Percentiles rank a stretch among this genome's conserved stretches.
Conservation (phyloP, 2,329 filamentous ascomycete species). For the Camptophora hylomeconis region DNA sequence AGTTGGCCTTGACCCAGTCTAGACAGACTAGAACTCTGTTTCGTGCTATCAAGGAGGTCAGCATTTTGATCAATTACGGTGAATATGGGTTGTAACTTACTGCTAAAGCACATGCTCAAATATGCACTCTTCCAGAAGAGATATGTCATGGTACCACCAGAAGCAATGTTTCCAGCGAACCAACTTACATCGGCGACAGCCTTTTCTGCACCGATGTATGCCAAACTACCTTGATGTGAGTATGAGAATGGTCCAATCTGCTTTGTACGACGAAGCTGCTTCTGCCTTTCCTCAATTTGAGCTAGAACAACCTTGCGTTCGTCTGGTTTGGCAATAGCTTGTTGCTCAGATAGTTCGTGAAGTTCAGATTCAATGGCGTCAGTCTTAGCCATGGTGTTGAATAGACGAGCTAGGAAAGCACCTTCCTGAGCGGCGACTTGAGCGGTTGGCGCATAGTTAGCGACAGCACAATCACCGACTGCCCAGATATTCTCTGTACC, state of each 20-base stretch:
- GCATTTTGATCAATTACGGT: slow-evolving; percentile 4
- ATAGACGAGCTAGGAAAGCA: slow-evolving; percentile 82
- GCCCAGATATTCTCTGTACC: slow-evolving; percentile 96
- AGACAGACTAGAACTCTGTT: slow-evolving; percentile 86
- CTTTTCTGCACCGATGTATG: slow-evolving; percentile 97
- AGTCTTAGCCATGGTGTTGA: slow-evolving; percentile 98
- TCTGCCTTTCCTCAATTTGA: slow-evolving; percentile 77
- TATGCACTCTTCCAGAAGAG: slow-evolving; percentile 98
- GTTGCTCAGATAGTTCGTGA: slow-evolving; percentile 49
- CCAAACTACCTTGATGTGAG: slow-evolving; percentile 90
- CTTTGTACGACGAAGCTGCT: slow-evolving; percentile 76
- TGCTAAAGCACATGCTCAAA: slow-evolving; percentile 99
- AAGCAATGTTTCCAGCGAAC: slow-evolving; percentile 93
- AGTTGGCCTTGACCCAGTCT: slow-evolving; percentile 94
- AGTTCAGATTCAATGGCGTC: slow-evolving; percentile 69
- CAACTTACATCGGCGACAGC: slow-evolving; percentile 94
- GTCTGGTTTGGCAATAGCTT: slow-evolving; percentile 55
- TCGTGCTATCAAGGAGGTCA: slow-evolving; percentile 45
- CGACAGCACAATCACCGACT: slow-evolving; percentile 90
- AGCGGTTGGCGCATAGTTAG: slow-evolving; percentile 93
- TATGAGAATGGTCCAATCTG: slow-evolving; percentile 97
- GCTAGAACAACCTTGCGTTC: slow-evolving; percentile 46
- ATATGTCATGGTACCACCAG: slow-evolving; percentile 86
- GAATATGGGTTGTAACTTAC: slow-evolving; percentile 44
- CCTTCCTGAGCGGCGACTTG: slow-evolving; percentile 96